Evolutionary conservation across 2,329 filamentous ascomycete genomes (phyloP), one percentile per base, ranked within the genome.

Genomic region (Penicillium sp.): DNA sequence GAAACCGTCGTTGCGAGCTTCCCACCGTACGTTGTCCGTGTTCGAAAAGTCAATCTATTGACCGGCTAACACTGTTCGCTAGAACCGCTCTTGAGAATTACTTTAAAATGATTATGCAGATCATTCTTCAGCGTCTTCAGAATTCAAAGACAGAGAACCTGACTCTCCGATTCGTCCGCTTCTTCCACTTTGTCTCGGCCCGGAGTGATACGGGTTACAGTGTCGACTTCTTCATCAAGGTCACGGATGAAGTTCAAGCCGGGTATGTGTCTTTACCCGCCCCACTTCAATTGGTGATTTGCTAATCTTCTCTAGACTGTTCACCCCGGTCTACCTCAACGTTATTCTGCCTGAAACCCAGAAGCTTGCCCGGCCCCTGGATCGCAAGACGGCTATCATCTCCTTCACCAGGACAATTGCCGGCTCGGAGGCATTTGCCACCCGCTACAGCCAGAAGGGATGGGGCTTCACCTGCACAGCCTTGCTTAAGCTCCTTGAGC

Each of bases 381-480:
- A 99, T 67, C 88, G 93, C 62, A 99, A 99, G 74, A 85, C 87
- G 2, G 93, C 92, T 2, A 91, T 96, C 16, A 82, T 99, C 29
- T 95, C 91, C 1, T 84, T 96, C 58, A 92, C 92, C 30, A 96
- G 95, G 75, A 95, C 90, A 1, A 77, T 97, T 19, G 87, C 89
- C 57, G 88, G 95, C 70, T 95, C 89, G 7, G 77, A 86, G 59
- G 84, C 88, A 0, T 97, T 99, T 64, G 87, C 88, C 0, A 79
- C 84, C 48, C 83, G 85, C 52, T 93, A 92, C 66, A 49, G 51
- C 13, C 80, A 85, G 62, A 92, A 93, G 72, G 91, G 93, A 36
- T 99, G 95, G 93, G 83, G 80, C 3, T 87, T 89, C 67, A 96
- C 90, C 3, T 93, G 89, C 66, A 88, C 92, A 66, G 84, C 87